phyloP scores from a whole-genome alignment of 805 yeast genomes.

The Schizosaccharomyces osmophilus region DNA sequence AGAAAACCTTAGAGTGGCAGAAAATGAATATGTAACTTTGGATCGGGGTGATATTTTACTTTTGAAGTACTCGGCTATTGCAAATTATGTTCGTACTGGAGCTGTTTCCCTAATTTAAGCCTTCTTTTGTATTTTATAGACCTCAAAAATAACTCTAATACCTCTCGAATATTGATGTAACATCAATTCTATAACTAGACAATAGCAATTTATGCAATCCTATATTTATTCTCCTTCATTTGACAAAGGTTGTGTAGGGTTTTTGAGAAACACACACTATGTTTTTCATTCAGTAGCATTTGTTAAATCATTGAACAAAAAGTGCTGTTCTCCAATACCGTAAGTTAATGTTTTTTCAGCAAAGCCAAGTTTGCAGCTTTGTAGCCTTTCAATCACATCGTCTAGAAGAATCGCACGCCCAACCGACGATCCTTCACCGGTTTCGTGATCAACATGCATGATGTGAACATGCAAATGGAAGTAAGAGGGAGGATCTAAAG shows the following conservation, averaged over 20 bases:
- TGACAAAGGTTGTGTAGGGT: too few relatives aligned
- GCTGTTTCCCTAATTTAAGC: neutral
- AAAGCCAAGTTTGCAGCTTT: slow-evolving; percentile 29
- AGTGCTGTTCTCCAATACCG: slow-evolving; percentile 52
- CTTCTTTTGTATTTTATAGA: too few relatives aligned
- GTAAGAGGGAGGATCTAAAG: slow-evolving; percentile 60
- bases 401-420: slow-evolving; percentile 71
- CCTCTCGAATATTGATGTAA: too few relatives aligned
- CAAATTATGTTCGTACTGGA: neutral
- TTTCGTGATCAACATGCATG: slow-evolving; percentile 41
- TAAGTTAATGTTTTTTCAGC: slow-evolving; percentile 34
- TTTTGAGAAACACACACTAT: neutral
- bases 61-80: neutral
- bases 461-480: slow-evolving; percentile 88
- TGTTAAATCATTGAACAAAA: slow-evolving; percentile 15
- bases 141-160: too few relatives aligned
- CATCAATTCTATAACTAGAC: too few relatives aligned
- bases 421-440: slow-evolving; percentile 42
- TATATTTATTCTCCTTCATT: neutral
- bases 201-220: neutral
- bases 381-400: slow-evolving; percentile 52
- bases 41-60: neutral
- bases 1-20: neutral
- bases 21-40: neutral
- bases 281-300: neutral